Percentiles rank a stretch among this genome's conserved stretches.
Evolutionary conservation across 139 green algal species (phyloP).

Genomic region (Volvox africanus): DNA sequence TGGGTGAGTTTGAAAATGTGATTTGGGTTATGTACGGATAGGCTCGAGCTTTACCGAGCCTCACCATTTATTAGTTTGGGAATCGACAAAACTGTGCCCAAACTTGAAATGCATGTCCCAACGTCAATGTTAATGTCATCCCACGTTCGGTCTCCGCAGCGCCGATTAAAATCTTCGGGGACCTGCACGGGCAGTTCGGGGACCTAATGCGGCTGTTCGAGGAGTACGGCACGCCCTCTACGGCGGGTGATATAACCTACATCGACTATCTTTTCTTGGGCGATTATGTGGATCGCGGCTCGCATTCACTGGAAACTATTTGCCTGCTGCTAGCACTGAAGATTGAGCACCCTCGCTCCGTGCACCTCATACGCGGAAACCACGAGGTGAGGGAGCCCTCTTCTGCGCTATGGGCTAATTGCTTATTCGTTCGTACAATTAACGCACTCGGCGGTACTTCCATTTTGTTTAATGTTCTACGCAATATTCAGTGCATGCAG

Average conservation of each 20-base stretch:
- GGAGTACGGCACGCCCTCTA: conserved; percentile 97
- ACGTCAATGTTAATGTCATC: too few relatives aligned
- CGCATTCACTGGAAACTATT: conserved; percentile 82
- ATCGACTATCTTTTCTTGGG: conserved; percentile 97
- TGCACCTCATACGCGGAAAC: conserved; percentile 99
- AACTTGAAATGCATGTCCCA: too few relatives aligned
- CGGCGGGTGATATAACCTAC: conserved; percentile 99
- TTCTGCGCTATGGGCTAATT: too few relatives aligned
- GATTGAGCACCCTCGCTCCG: conserved; percentile 91
- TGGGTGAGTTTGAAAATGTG: too few relatives aligned
- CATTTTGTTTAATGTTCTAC: too few relatives aligned
- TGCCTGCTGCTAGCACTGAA: conserved; percentile 97
- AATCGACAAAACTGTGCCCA: too few relatives aligned
- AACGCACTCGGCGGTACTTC: too few relatives aligned
- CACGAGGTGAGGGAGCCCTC: conserved; percentile 81
- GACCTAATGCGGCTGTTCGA: conserved; percentile 99
- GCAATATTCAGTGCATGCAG: too few relatives aligned
- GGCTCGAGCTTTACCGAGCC: too few relatives aligned
- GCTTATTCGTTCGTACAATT: too few relatives aligned
- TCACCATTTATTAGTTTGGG: too few relatives aligned
- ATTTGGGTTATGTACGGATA: too few relatives aligned
- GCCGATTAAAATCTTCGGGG: conserved; percentile 99
- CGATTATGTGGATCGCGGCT: conserved; percentile 93
- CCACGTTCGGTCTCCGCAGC: conserved; percentile 64
- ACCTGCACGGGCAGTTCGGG: conserved; percentile 98